Conservation (phyloP, 2,329 filamentous ascomycete genomes). For the Chaetomium globosum region DNA sequence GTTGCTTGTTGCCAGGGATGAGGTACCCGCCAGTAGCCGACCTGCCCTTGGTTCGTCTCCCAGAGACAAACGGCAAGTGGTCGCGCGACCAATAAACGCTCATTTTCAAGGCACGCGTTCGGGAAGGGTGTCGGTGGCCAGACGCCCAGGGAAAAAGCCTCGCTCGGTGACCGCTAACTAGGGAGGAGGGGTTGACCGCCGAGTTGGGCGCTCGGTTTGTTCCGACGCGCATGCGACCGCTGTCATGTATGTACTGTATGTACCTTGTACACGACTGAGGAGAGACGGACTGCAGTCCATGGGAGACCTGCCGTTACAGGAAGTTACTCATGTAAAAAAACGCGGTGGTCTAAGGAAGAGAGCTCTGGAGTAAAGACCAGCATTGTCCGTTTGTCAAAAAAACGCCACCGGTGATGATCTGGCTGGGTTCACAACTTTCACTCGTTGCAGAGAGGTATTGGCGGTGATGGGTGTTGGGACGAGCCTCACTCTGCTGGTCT, state of each 20-base stretch:
- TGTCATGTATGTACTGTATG: no score
- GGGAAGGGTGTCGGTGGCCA: neutral
- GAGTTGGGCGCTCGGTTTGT: slow-evolving; percentile 6
- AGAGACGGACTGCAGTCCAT: neutral
- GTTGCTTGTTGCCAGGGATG: slow-evolving; percentile 1
- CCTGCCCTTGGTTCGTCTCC: neutral
- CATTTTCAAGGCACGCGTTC: neutral
- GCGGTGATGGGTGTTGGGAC: neutral
- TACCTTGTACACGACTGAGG: neutral
- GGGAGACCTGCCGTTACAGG: neutral
- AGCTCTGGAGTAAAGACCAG: neutral
- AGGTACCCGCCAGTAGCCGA: slow-evolving; percentile 10
- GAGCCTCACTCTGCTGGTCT: neutral
- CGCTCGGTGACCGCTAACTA: neutral
- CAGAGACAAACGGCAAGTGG: neutral
- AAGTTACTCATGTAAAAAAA: neutral
- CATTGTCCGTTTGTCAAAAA: neutral
- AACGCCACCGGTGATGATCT: neutral
- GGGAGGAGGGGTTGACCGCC: neutral
- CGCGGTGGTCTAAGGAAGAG: no score
- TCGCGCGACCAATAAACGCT: slow-evolving; percentile 6
- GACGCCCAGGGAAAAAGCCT: neutral
- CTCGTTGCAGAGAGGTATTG: neutral
- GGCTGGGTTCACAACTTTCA: neutral
- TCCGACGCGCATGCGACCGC: neutral